These are phyloP conservation scores for Chenopodium album DNA, from an alignment of 148 eudicot genomes.

Conservation along the genomic window DNA sequence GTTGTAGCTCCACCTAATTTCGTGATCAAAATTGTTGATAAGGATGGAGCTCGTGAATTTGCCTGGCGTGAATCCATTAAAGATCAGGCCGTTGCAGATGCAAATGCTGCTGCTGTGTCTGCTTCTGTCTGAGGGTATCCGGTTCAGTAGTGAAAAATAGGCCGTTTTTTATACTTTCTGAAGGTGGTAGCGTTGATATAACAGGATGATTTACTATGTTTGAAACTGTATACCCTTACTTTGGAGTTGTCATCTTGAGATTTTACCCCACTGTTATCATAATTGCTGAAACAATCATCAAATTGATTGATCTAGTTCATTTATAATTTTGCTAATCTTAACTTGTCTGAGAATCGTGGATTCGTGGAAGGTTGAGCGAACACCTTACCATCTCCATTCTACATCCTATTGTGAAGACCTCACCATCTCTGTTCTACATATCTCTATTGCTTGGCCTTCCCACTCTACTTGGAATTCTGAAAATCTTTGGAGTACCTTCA, in stretches of 20 bases:
- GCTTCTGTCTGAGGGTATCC: constrained; percentile 13
- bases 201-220: not conserved
- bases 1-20: constrained; percentile 91
- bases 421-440: no score
- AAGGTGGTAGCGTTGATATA: constrained; percentile 9
- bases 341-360: not conserved
- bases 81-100: constrained; percentile 37
- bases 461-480: not conserved
- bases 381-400: not conserved
- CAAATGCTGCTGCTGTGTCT: constrained; percentile 13
- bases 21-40: constrained; percentile 79
- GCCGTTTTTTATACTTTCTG: not conserved
- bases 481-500: constrained; percentile 30
- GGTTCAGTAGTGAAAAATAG: not conserved
- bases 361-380: not conserved
- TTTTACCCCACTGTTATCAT: not conserved
- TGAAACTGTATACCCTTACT: not conserved
- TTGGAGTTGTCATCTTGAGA: not conserved
- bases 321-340: not conserved
- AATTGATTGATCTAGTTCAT: not conserved
- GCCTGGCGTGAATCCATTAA: constrained; percentile 77
- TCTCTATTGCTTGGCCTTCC: no score
- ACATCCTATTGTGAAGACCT: no score
- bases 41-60: constrained; percentile 70
- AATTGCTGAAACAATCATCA: not conserved